A percentile compares a stretch with the other conserved stretches of the same genome.
phyloP scores from a whole-genome alignment of 345 rosid species.

The Populus nigra region DNA sequence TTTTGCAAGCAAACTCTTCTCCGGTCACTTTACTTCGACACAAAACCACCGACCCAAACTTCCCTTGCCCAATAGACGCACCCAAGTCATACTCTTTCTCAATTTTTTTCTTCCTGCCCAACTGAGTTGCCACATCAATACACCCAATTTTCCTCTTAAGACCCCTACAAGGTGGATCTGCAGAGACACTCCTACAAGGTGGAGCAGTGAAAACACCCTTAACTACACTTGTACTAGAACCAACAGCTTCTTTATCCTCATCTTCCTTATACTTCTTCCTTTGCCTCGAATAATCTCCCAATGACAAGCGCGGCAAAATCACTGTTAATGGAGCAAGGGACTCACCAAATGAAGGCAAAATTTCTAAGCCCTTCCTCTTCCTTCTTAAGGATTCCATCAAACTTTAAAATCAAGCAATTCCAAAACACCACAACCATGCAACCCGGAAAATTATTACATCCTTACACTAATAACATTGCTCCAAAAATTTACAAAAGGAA shows the following conservation, averaged over 20 bases:
- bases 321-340: neutral
- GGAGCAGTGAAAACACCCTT: constrained; percentile 13
- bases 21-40: constrained; percentile 15
- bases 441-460: neutral
- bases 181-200: constrained; percentile 3
- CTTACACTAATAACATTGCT: neutral
- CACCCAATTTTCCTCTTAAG: constrained; percentile 19
- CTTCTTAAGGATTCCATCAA: constrained; percentile 18
- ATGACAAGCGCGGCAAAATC: constrained; percentile 5
- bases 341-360: constrained; percentile 1
- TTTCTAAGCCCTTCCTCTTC: constrained; percentile 17
- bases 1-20: constrained; percentile 22
- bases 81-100: constrained; percentile 18
- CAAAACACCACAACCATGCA: constrained; percentile 6
- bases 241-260: constrained; percentile 5
- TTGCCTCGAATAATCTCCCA: constrained; percentile 18
- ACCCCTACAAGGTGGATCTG: constrained; percentile 17
- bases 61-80: constrained; percentile 8
- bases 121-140: constrained; percentile 11
- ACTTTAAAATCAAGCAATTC: neutral
- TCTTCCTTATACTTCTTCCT: constrained; percentile 14
- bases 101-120: constrained; percentile 15
- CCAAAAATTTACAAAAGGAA: neutral
- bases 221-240: constrained; percentile 5
- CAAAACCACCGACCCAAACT: constrained; percentile 19